Evolutionary conservation across 495 filamentous ascomycete genomes (phyloP).

Genomic region (Tuber borchii): DNA sequence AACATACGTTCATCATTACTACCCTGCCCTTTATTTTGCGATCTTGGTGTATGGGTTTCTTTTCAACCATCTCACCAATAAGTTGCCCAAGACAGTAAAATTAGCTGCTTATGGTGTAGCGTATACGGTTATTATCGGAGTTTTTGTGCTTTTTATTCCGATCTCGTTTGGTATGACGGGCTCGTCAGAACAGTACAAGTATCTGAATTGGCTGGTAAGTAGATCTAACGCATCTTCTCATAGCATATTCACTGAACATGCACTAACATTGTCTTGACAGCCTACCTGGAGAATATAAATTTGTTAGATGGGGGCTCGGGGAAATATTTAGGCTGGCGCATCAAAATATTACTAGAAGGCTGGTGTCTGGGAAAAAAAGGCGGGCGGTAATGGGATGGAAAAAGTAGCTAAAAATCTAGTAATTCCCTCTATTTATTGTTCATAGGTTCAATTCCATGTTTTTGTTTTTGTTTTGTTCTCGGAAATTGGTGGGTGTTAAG

Average conservation of each 20-base stretch:
- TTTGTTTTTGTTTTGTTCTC: not conserved
- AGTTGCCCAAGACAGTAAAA: slow-evolving; percentile 53
- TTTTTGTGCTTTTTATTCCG: slow-evolving; percentile 85
- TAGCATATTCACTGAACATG: not conserved
- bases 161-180: slow-evolving; percentile 97
- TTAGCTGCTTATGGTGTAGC: slow-evolving; percentile 62
- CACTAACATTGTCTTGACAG: not conserved
- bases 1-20: slow-evolving; percentile 98
- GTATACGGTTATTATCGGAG: slow-evolving; percentile 63
- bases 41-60: slow-evolving; percentile 86
- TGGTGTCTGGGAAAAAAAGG: not conserved
- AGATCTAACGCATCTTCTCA: slow-evolving; percentile 40
- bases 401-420: not conserved
- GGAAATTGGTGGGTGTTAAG: not conserved
- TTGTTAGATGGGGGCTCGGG: not conserved
- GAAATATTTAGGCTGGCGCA: not conserved
- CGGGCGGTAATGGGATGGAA: not conserved
- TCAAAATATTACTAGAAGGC: not conserved
- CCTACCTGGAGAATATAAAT: not conserved
- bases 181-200: slow-evolving; percentile 69
- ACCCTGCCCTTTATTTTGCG: slow-evolving; percentile 96
- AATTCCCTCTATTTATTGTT: slow-evolving; percentile 1
- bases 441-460: not conserved
- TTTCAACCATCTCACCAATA: slow-evolving; percentile 70
- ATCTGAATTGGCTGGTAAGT: slow-evolving; percentile 81